phyloP scores from a whole-genome alignment of 2,329 filamentous ascomycete genomes.

The Fusarium incarnatum region DNA sequence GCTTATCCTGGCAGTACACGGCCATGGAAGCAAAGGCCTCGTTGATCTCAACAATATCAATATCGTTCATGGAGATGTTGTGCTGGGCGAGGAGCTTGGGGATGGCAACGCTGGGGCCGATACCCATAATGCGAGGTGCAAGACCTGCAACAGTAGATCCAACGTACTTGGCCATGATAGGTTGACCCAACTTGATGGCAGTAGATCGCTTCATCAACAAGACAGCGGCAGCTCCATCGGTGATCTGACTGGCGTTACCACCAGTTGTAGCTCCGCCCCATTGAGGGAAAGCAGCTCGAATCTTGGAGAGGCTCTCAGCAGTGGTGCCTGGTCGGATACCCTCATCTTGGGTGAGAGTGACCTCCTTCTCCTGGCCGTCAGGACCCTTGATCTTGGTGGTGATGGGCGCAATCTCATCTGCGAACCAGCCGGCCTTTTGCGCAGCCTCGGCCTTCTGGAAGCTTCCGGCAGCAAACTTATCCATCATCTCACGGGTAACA shows the following conservation, averaged over 20 bases:
- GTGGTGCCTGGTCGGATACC: slow-evolving; percentile 93
- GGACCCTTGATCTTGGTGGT: slow-evolving; percentile 83
- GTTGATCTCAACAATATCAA: slow-evolving; percentile 94
- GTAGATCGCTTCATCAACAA: slow-evolving; percentile 95
- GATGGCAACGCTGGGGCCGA: slow-evolving; percentile 79
- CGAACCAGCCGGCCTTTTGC: slow-evolving; percentile 90
- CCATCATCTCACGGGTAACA: slow-evolving; percentile 82
- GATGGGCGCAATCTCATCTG: slow-evolving; percentile 94
- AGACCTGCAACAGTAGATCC: slow-evolving; percentile 91
- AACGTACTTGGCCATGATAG: slow-evolving; percentile 94
- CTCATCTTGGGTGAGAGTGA: slow-evolving; percentile 87
- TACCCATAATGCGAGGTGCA: slow-evolving; percentile 95
- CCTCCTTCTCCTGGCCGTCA: slow-evolving; percentile 80
- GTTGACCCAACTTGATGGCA: slow-evolving; percentile 86
- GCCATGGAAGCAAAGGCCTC: slow-evolving; percentile 99
- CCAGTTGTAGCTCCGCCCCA: slow-evolving; percentile 89
- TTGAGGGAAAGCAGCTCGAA: slow-evolving; percentile 89
- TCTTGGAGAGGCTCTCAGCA: slow-evolving; percentile 82
- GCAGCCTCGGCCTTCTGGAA: slow-evolving; percentile 89
- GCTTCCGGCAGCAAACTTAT: slow-evolving; percentile 86
- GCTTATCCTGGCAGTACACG: slow-evolving; percentile 85
- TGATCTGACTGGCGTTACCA: slow-evolving; percentile 94
- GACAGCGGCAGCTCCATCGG: slow-evolving; percentile 90
- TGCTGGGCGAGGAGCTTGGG: slow-evolving; percentile 87
- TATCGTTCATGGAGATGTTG: slow-evolving; percentile 81